Base-by-base conservation (phyloP, 1,139 yeast genomes). In the Komagataea norvegica region DNA sequence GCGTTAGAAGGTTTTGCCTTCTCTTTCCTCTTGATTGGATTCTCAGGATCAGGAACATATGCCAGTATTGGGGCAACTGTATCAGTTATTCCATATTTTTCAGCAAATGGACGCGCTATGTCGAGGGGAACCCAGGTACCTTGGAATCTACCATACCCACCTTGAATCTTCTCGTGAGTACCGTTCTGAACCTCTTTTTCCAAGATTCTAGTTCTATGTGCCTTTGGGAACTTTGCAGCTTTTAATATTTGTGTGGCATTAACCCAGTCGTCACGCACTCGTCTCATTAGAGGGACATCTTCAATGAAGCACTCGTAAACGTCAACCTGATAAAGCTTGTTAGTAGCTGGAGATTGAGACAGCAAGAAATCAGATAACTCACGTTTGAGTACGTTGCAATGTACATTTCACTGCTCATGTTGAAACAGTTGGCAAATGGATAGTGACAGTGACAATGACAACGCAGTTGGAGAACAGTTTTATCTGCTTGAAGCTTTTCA, bases 181-280 rank as follows among this genome's bases (percentile, higher is more conserved):
- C 94, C 94, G 36, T 77, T 79, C 53, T 87, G 93, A 22, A 88
- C 93, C 42, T 93, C 96, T 52, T 82, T 80, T 56, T 91, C 97
- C 49, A 89, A 70, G 47, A 88, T 88, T 54, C 94, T 77, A 5
- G 96, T 89, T 55, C 97, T 68, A 57, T 84, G 87, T 1, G 96
- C 95, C 59, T 89, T 89, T 46, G 96, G 95, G 59, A 89, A 87
- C 55, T 87, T 84, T 36, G 96, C 95, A 37, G 93, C 93, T 59
- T 91, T 89, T 44, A 91, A 70, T 33, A 91, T 87, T 62, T 91
- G 97, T n/a, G 96, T 87, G 11, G 95, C 95, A 60, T 91, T 89
- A 47, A 89, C 76, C 81, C 91, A 86, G 30, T 91, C 79, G 58
- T 91, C 96, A 38, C 69, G 60, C 24, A 68, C 66, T 36, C 97